Conservation (phyloP, 441 rosid genomes). For the Caryocar brasiliense region DNA sequence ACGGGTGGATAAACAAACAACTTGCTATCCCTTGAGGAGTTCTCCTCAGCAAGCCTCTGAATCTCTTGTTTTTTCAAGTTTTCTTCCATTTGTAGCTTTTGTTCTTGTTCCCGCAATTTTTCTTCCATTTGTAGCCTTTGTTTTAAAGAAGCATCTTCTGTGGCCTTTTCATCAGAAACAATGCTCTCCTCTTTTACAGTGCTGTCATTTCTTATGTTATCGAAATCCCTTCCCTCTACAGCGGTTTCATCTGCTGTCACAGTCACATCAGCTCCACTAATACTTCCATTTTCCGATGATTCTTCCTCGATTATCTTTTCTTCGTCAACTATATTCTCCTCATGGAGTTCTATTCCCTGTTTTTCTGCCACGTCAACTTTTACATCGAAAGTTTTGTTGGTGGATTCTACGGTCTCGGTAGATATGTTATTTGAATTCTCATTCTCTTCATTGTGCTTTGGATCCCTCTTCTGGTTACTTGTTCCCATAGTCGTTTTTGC, state of each 20-base stretch:
- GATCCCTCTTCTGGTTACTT: slow-evolving; percentile 34
- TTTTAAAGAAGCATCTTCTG: slow-evolving; percentile 27
- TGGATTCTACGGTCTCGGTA: slow-evolving; percentile 17
- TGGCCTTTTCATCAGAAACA: slow-evolving; percentile 10
- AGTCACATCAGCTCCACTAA: slow-evolving; percentile 14
- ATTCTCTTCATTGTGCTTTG: slow-evolving; percentile 30
- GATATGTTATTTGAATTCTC: slow-evolving; percentile 27
- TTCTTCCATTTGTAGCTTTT: slow-evolving; percentile 33
- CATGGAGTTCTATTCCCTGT: slow-evolving; percentile 19
- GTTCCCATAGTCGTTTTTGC: slow-evolving; percentile 34
- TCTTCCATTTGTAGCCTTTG: slow-evolving; percentile 27
- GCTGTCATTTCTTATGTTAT: slow-evolving; percentile 9
- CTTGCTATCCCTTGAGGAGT: slow-evolving; percentile 33
- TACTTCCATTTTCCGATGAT: slow-evolving; percentile 26
- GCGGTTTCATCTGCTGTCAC: slow-evolving; percentile 1
- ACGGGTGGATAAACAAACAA: slow-evolving; percentile 61
- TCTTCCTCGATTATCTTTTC: slow-evolving; percentile 17
- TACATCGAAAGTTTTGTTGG: slow-evolving; percentile 17
- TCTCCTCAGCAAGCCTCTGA: slow-evolving; percentile 45
- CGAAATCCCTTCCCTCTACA: slow-evolving; percentile 11
- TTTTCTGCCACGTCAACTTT: slow-evolving; percentile 27
- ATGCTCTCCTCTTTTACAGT: slow-evolving; percentile 12
- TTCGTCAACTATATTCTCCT: slow-evolving; percentile 18
- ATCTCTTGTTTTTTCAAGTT: slow-evolving; percentile 40
- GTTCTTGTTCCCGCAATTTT: not conserved